A percentile compares a stretch with the other conserved stretches of the same genome.
Evolutionary conservation across 2,329 filamentous ascomycete species (phyloP).

Genomic region (Diaporthe humulicola): DNA sequence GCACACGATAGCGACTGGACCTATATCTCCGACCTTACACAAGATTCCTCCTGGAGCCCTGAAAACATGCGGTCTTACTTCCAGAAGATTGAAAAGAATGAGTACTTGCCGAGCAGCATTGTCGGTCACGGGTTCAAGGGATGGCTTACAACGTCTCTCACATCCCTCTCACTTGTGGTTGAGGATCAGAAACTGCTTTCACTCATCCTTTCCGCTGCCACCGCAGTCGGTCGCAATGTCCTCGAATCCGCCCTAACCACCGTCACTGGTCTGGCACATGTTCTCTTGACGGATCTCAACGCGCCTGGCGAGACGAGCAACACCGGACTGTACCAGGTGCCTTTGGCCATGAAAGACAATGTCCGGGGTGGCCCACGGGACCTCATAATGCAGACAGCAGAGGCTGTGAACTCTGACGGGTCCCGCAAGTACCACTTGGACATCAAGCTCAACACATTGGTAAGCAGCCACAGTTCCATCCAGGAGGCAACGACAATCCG

Average conservation of each 20-base stretch:
- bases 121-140: slow-evolving; percentile 64
- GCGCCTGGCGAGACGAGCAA: slow-evolving; percentile 43
- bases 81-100: slow-evolving; percentile 58
- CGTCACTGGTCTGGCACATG: slow-evolving; percentile 33
- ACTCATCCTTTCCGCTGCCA: slow-evolving; percentile 35
- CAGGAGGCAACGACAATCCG: slow-evolving; percentile 39
- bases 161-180: slow-evolving; percentile 58
- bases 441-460: slow-evolving; percentile 48
- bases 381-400: slow-evolving; percentile 55
- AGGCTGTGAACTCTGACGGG: slow-evolving; percentile 47
- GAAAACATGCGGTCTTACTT: slow-evolving; percentile 64
- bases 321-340: slow-evolving; percentile 49
- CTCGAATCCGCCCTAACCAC: slow-evolving; percentile 28
- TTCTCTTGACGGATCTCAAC: slow-evolving; percentile 36
- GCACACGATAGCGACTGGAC: slow-evolving; percentile 64
- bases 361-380: slow-evolving; percentile 50
- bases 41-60: slow-evolving; percentile 61
- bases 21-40: slow-evolving; percentile 61
- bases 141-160: slow-evolving; percentile 53
- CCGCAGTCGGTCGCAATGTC: slow-evolving; percentile 28
- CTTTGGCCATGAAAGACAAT: slow-evolving; percentile 57
- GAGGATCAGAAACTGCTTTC: slow-evolving; percentile 57
- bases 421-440: slow-evolving; percentile 57
- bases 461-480: slow-evolving; percentile 51
- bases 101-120: slow-evolving; percentile 48